Evolutionary conservation across 345 rosid species (phyloP), one percentile per base, ranked within the genome.

Genomic region (Sonneratia caseolaris): DNA sequence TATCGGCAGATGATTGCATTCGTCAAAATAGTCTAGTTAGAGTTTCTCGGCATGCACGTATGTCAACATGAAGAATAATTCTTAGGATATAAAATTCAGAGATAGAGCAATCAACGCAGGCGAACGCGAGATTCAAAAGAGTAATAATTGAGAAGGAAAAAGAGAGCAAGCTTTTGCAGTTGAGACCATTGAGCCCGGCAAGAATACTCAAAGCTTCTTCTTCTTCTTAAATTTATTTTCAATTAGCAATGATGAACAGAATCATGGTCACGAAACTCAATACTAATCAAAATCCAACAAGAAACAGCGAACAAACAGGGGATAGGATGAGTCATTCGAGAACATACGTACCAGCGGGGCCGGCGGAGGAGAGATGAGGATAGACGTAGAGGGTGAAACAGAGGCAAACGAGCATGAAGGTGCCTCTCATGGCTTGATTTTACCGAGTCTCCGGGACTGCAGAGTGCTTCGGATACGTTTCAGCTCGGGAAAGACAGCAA

Each of bases 381-480:
- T 12, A 68, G 35, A 68, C 15, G 66, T 27, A 27, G 38, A 62
- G 32, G 38, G 19, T 27, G 38, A 62, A 43, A 15, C 70, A 68
- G 55, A 68, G 55, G 70, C 37, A 68, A 16, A 68, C 36, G 36
- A 45, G 19, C 56, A 42, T 68, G 37, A 68, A 22, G 56, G 35
- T 43, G 56, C 56, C 22, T 32, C 53, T 7, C 70, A 68, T 43
- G 27, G 32, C 2, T 27, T 14, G 69, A 66, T 27, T 37, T 36
- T 21, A 12, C 59, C 19, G 22, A 4, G 15, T 49, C 56, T 14
- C 56, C 18, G n/a, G 59, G 59, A 53, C 10, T 42, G 45, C 10
- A 42, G 45, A 9, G 45, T 9, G 45, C 10, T 42, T 42, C 45
- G 45, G 45, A 42, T 5, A 42, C 32, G 0, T 27, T 27, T 27